These are phyloP conservation scores for Pseudogymnoascus sp. DNA, from an alignment of 2,329 filamentous ascomycete species.

Conservation along the genomic window DNA sequence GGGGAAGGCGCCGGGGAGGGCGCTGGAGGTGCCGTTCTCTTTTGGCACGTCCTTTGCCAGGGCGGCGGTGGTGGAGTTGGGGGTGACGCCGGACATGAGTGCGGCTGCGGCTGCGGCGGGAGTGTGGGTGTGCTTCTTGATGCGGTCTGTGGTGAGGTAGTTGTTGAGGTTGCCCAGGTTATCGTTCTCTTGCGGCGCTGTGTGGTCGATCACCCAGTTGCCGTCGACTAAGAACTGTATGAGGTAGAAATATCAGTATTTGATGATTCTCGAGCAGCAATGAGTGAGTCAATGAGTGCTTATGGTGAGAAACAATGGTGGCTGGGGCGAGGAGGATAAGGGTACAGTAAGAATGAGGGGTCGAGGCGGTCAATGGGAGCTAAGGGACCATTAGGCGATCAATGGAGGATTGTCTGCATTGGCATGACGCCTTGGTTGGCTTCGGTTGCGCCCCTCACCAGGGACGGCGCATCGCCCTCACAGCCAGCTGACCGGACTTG, in stretches of 20 bases:
- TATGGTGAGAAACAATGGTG: not conserved
- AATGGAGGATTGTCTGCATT: not conserved
- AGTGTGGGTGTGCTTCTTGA: slow-evolving; percentile 38
- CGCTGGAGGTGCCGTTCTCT: slow-evolving; percentile 39
- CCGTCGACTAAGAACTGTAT: slow-evolving; percentile 88
- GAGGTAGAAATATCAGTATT: not conserved
- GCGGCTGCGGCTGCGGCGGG: slow-evolving; percentile 32
- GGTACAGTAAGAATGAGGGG: not conserved
- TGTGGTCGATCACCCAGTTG: slow-evolving; percentile 75
- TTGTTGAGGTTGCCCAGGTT: slow-evolving; percentile 84
- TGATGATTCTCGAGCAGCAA: not conserved
- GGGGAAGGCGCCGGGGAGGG: slow-evolving; percentile 61
- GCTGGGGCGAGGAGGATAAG: not conserved
- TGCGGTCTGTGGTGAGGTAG: slow-evolving; percentile 68
- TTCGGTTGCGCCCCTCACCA: not conserved
- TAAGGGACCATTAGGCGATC: not conserved
- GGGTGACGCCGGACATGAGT: slow-evolving; percentile 58
- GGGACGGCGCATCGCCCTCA: not conserved
- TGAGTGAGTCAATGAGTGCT: not conserved
- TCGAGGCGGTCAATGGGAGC: not conserved
- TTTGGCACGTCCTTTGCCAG: slow-evolving; percentile 60
- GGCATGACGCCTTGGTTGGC: not conserved
- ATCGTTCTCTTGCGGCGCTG: slow-evolving; percentile 75
- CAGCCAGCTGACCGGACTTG: not conserved
- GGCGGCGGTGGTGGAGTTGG: slow-evolving; percentile 61